Evolutionary conservation across 2,329 filamentous ascomycete species (phyloP).

Genomic region (Drechslera avenae): DNA sequence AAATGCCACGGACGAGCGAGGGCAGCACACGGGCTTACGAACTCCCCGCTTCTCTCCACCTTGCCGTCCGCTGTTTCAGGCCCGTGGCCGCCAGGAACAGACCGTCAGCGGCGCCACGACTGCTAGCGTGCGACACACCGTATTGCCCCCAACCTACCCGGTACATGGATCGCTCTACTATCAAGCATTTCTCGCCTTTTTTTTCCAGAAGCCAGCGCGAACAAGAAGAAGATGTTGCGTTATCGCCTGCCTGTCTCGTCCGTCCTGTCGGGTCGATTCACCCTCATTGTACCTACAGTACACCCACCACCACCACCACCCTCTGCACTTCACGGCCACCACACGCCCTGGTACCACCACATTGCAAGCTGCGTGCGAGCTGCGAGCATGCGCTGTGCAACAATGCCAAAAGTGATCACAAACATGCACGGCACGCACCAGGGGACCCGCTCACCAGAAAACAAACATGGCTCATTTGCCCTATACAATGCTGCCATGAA

Average conservation of each 20-base stretch:
- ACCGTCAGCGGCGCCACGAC: slow-evolving; percentile 14
- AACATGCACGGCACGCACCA: slow-evolving; percentile 19
- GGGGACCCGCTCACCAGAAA: slow-evolving; percentile 8
- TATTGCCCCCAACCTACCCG: slow-evolving; percentile 16
- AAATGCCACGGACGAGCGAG: background rate
- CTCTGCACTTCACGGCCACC: slow-evolving; percentile 11
- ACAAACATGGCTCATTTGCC: background rate
- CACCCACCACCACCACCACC: background rate
- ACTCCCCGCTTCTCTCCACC: slow-evolving; percentile 26
- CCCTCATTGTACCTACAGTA: too few species aligned
- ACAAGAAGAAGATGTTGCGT: slow-evolving; percentile 19
- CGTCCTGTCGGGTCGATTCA: slow-evolving; percentile 12
- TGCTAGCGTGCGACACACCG: slow-evolving; percentile 33
- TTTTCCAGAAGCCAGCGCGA: slow-evolving; percentile 3
- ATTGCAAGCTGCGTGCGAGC: slow-evolving; percentile 4
- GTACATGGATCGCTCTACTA: slow-evolving; percentile 8
- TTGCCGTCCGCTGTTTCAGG: slow-evolving; percentile 36
- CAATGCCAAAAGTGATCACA: slow-evolving; percentile 21
- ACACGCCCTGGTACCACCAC: slow-evolving; percentile 25
- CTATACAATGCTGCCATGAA: slow-evolving; percentile 16
- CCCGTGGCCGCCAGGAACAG: slow-evolving; percentile 21
- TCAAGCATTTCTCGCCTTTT: background rate
- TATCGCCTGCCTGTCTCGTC: slow-evolving; percentile 5
- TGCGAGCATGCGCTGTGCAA: slow-evolving; percentile 31
- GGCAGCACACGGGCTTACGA: slow-evolving; percentile 8